Percentiles rank a stretch among this genome's conserved stretches.
Evolutionary conservation across 805 yeast species (phyloP).

Genomic region (Starmerella bacillaris): DNA sequence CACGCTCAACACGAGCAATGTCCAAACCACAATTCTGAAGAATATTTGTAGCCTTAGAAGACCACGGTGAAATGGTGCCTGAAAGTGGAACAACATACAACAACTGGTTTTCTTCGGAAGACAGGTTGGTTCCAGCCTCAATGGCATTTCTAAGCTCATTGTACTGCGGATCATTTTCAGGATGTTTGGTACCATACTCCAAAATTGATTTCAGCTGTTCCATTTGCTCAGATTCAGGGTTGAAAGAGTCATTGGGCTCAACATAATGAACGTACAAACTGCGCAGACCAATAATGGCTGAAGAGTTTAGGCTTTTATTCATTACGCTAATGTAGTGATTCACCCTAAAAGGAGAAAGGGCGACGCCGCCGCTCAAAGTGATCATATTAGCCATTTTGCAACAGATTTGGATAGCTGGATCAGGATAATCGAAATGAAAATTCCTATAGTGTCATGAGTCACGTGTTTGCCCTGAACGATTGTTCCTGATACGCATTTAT

Average conservation of each 20-base stretch:
- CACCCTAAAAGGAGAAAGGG: constrained; percentile 74
- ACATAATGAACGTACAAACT: constrained; percentile 71
- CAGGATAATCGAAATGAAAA: no score
- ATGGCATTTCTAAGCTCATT: neutral
- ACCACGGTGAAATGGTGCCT: constrained; percentile 98
- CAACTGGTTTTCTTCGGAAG: neutral
- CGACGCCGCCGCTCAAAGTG: constrained; percentile 49
- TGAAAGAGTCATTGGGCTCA: constrained; percentile 28
- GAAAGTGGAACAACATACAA: constrained; percentile 47
- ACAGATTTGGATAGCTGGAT: no score
- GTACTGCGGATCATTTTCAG: neutral
- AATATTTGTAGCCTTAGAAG: constrained; percentile 94
- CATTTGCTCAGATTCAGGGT: neutral
- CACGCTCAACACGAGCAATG: constrained; percentile 80
- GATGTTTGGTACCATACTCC: neutral
- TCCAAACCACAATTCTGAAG: constrained; percentile 72
- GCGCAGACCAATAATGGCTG: constrained; percentile 50
- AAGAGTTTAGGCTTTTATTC: constrained; percentile 48
- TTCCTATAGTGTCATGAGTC: no score
- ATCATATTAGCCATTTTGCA: no score
- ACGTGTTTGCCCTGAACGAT: no score
- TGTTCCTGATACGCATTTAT: no score
- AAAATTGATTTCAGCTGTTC: neutral
- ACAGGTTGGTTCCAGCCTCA: neutral
- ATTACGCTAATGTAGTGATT: constrained; percentile 53